A percentile compares a stretch with the other conserved stretches of the same genome.
phyloP scores from a whole-genome alignment of 805 yeast species.

The Lachancea quebecensis region DNA sequence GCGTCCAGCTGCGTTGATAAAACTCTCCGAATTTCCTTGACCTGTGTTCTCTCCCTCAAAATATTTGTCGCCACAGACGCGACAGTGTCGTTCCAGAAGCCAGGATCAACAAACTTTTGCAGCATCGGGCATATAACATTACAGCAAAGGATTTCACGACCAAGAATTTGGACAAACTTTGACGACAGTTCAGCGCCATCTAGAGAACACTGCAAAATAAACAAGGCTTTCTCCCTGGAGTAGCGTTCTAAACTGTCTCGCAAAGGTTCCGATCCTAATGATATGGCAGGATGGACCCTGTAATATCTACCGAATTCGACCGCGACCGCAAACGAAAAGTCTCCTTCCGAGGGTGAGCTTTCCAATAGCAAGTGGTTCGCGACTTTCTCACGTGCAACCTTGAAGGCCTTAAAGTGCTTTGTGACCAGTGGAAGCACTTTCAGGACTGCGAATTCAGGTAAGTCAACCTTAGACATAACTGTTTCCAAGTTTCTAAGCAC shows the following conservation, averaged over 20 bases:
- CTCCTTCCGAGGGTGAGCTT: constrained; percentile 29
- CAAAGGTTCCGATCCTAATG: constrained; percentile 27
- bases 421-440: constrained; percentile 59
- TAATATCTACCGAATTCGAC: constrained; percentile 33
- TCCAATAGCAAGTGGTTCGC: constrained; percentile 19
- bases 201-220: constrained; percentile 42
- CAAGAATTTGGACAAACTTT: constrained; percentile 41
- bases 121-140: constrained; percentile 48
- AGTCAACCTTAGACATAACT: constrained; percentile 41
- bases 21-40: constrained; percentile 61
- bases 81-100: constrained; percentile 64
- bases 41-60: constrained; percentile 68
- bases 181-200: constrained; percentile 40
- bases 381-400: constrained; percentile 34
- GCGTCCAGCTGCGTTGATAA: constrained; percentile 54
- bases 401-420: constrained; percentile 51
- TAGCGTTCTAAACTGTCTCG: constrained; percentile 43
- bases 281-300: constrained; percentile 52
- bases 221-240: constrained; percentile 37
- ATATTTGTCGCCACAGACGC: constrained; percentile 54
- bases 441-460: constrained; percentile 50
- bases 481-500: constrained; percentile 38
- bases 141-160: constrained; percentile 58
- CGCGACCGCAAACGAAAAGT: constrained; percentile 32
- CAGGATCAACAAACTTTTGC: constrained; percentile 57